A percentile compares a stretch with the other conserved stretches of the same genome.
Evolutionary conservation across 2,329 filamentous ascomycete genomes (phyloP).

Genomic region (Graphilbum sp.): DNA sequence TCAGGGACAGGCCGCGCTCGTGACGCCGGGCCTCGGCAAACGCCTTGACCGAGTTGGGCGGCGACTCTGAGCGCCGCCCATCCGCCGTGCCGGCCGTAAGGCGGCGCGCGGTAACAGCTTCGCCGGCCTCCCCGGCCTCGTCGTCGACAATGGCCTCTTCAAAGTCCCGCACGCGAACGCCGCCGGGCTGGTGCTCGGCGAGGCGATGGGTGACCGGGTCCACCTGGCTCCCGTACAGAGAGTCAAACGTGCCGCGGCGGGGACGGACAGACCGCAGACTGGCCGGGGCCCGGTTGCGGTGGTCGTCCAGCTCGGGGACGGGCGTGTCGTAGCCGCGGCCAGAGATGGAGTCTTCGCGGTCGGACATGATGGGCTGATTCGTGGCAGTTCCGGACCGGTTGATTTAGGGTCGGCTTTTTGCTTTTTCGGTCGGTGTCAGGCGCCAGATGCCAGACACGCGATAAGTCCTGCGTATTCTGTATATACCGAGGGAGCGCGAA

Average conservation of each 20-base stretch:
- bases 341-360: slow-evolving; percentile 41
- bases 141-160: slow-evolving; percentile 77
- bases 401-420: too few relatives aligned
- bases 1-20: slow-evolving; percentile 52
- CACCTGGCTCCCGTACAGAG: slow-evolving; percentile 34
- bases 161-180: slow-evolving; percentile 54
- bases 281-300: slow-evolving; percentile 51
- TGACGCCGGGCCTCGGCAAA: slow-evolving; percentile 83
- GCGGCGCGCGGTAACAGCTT: slow-evolving; percentile 29
- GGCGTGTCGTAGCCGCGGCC: slow-evolving; percentile 56
- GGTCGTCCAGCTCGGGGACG: slow-evolving; percentile 72
- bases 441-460: too few relatives aligned
- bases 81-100: slow-evolving; percentile 39
- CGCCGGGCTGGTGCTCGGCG: slow-evolving; percentile 13
- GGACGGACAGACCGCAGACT: slow-evolving; percentile 42
- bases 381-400: not conserved
- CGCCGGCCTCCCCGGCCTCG: slow-evolving; percentile 32
- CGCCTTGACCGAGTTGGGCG: slow-evolving; percentile 93
- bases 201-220: slow-evolving; percentile 4
- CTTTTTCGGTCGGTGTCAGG: too few relatives aligned
- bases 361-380: slow-evolving; percentile 42
- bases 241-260: slow-evolving; percentile 60
- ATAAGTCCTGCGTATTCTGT: too few relatives aligned
- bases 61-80: slow-evolving; percentile 60
- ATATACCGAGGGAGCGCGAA: too few relatives aligned